Evolutionary conservation across 1,284 basidiomycete species (phyloP).

Genomic region (Ganoderma multipileum): DNA sequence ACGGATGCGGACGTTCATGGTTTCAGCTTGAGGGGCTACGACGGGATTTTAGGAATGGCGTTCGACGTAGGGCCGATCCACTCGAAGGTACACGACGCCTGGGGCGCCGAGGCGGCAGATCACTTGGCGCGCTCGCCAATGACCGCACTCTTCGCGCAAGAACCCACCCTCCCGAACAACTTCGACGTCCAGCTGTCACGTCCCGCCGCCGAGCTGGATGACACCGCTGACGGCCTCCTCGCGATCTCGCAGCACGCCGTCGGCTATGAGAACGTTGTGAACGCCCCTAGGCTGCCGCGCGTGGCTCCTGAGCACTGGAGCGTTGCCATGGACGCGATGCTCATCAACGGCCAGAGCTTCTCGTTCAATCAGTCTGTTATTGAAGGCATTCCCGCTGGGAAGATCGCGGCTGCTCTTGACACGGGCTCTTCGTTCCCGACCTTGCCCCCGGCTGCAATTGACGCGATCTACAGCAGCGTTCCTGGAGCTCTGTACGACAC

Average conservation of each 20-base stretch:
- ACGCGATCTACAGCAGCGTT: conserved; percentile 41
- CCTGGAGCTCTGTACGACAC: conserved; percentile 34
- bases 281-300: conserved; percentile 44
- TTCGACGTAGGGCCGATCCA: conserved; percentile 24
- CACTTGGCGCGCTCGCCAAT: conserved; percentile 22
- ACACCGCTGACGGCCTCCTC: conserved; percentile 39
- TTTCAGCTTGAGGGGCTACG: not conserved
- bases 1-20: conserved; percentile 18
- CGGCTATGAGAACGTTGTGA: conserved; percentile 31
- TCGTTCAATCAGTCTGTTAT: conserved; percentile 38
- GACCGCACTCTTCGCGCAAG: conserved; percentile 41
- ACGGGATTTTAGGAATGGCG: conserved; percentile 26
- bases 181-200: conserved; percentile 41
- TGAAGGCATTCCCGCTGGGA: conserved; percentile 34
- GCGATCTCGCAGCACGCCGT: conserved; percentile 39
- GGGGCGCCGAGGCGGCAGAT: conserved; percentile 36
- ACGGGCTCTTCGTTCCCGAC: conserved; percentile 41
- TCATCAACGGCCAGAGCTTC: conserved; percentile 38
- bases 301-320: conserved; percentile 52
- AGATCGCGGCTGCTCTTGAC: conserved; percentile 40
- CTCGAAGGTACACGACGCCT: conserved; percentile 56
- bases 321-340: conserved; percentile 38
- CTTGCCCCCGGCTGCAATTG: conserved; percentile 36
- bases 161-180: conserved; percentile 34
- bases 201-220: conserved; percentile 32